Base-by-base conservation (phyloP, 2,329 filamentous ascomycete genomes). In the Paecilomyces dactylethromorphus region DNA sequence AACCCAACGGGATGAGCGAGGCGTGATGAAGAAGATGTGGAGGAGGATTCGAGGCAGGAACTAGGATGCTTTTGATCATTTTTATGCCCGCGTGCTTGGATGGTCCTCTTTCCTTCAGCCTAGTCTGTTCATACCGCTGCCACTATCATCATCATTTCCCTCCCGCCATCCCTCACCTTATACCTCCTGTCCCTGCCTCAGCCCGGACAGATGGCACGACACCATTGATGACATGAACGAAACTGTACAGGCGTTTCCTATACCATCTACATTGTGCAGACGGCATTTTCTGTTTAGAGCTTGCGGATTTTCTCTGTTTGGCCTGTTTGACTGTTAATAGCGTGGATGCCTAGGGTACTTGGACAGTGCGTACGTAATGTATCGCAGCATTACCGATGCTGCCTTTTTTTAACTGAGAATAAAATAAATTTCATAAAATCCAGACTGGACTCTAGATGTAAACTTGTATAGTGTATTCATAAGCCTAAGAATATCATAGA, bases 11-110 rank as follows among this genome's bases (percentile, higher is more conserved):
- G 69, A 73, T 32, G 70, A 74, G 8, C 64, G 68, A 57, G 72
- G 73, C 11, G 66, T 73, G 60, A 66, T 80, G 59, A 79, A 71
- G 63, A 79, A 73, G 64, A 70, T 80, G 62, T 78, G 78, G 72
- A 73, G 71, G 45, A 78, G 70, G 62, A 61, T 80, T 39, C 75
- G 71, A 58, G 66, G 66, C 53, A 68, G 67, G 45, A 64, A 59
- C 26, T 63, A 58, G 57, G 60, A 50, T 58, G 33, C 26, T 10
- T 57, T 53, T 15, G n/a, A 13, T 54, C 21, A 24, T n/a, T 50
- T 52, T 50, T 59, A 24, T 58, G 54, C 15, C 39, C 18, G 39
- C 5, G 18, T n/a, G 15, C 18, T 45, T 15, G 18, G 39, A 45
- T 18, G 2, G 13, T 18, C 31, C 33, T 53, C 45, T 54, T 62